phyloP scores from a whole-genome alignment of 2,329 filamentous ascomycete species.

The Colletotrichum sp. region DNA sequence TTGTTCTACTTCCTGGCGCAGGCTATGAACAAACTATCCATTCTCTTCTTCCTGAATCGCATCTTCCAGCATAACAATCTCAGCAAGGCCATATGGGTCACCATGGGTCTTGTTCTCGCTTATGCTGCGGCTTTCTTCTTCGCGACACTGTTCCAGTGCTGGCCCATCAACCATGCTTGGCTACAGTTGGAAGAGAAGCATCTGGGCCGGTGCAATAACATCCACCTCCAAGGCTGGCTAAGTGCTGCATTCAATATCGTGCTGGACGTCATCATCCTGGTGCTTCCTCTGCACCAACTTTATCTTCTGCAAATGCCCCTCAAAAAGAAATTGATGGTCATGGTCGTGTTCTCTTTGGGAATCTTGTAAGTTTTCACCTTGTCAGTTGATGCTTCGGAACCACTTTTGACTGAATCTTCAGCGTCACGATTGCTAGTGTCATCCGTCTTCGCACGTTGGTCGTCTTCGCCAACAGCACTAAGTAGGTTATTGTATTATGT shows the following conservation, averaged over 20 bases:
- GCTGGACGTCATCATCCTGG: constrained; percentile 25
- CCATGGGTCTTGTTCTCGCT: not conserved
- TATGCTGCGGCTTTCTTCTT: constrained; percentile 1
- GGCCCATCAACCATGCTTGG: constrained; percentile 7
- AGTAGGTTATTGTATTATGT: too few relatives aligned
- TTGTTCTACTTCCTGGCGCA: constrained; percentile 35
- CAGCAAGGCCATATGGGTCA: not conserved
- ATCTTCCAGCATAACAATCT: constrained; percentile 29
- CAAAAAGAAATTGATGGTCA: constrained; percentile 22
- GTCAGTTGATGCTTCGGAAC: fast-evolving
- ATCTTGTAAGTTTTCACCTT: constrained; percentile 21
- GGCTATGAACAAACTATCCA: constrained; percentile 32
- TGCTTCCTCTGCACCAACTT: constrained; percentile 22
- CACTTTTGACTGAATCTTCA: not conserved
- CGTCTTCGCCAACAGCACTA: not conserved
- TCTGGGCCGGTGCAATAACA: not conserved
- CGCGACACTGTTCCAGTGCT: constrained; percentile 1
- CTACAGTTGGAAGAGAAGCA: not conserved
- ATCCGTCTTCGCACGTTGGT: not conserved
- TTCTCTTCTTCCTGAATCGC: constrained; percentile 35
- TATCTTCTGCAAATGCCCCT: constrained; percentile 23
- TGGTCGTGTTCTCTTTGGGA: constrained; percentile 24
- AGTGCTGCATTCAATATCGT: constrained; percentile 23
- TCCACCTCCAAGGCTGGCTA: constrained; percentile 1
- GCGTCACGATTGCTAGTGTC: constrained; percentile 1